phyloP scores from a whole-genome alignment of 805 yeast genomes.

The Barnettozyma wickerhamii region DNA sequence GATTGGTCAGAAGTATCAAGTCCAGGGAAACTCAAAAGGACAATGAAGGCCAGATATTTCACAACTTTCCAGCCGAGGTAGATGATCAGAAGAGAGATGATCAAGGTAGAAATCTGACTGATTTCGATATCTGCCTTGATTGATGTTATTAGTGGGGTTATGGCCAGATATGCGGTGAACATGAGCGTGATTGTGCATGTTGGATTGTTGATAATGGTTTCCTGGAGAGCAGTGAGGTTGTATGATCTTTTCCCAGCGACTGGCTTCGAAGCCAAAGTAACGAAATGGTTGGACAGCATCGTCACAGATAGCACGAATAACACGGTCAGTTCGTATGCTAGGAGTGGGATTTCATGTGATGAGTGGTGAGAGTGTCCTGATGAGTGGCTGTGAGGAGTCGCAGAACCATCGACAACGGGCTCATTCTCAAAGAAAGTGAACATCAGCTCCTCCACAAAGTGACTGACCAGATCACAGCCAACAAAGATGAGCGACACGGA shows the following conservation, averaged over 20 bases:
- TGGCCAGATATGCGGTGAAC: slow-evolving; percentile 36
- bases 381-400: slow-evolving; percentile 9
- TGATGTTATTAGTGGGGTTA: slow-evolving; percentile 30
- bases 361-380: slow-evolving; percentile 27
- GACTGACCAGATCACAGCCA: slow-evolving; percentile 85
- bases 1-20: slow-evolving; percentile 35
- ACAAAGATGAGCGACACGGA: slow-evolving; percentile 84
- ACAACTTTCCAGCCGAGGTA: slow-evolving; percentile 51
- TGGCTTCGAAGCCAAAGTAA: slow-evolving; percentile 1
- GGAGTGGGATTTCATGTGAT: slow-evolving; percentile 20
- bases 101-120: slow-evolving; percentile 42
- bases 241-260: too few species aligned
- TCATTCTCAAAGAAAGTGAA: slow-evolving; percentile 28
- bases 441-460: slow-evolving; percentile 74
- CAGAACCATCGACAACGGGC: background rate
- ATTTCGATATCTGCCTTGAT: slow-evolving; percentile 27
- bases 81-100: slow-evolving; percentile 41
- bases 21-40: slow-evolving; percentile 50
- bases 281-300: slow-evolving; percentile 28
- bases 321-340: slow-evolving; percentile 29
- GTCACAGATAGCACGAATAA: slow-evolving; percentile 27
- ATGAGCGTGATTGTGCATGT: slow-evolving; percentile 40
- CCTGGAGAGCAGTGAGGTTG: slow-evolving; percentile 8
- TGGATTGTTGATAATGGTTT: slow-evolving; percentile 23
- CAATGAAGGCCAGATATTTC: slow-evolving; percentile 45